A percentile compares a stretch with the other conserved stretches of the same genome.
These are phyloP conservation scores for Boletus tylopilopsis DNA, from an alignment of 768 basidiomycete genomes.

Conservation along the genomic window DNA sequence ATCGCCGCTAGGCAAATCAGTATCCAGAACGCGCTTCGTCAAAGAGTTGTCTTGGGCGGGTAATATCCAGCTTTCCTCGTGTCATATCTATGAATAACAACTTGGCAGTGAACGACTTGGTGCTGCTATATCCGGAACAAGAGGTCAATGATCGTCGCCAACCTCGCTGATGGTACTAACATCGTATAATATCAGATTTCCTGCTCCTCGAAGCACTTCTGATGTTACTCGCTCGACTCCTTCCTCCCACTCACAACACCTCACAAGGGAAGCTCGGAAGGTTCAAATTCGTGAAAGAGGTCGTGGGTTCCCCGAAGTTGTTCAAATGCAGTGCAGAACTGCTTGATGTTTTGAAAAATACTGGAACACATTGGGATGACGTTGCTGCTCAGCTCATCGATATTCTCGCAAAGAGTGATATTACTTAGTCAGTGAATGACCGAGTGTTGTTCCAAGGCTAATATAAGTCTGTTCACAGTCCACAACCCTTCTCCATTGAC, in stretches of 20 bases:
- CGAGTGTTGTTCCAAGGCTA: background rate
- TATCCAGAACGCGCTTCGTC: conserved; percentile 47
- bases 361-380: conserved; percentile 50
- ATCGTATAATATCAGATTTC: conserved; percentile 39
- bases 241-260: conserved; percentile 43
- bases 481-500: conserved; percentile 52
- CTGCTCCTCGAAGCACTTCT: conserved; percentile 55
- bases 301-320: conserved; percentile 40
- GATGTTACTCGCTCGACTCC: conserved; percentile 51
- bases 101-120: conserved; percentile 44
- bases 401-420: conserved; percentile 41
- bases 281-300: conserved; percentile 46
- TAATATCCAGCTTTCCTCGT: conserved; percentile 20
- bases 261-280: conserved; percentile 36
- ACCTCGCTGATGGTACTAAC: background rate
- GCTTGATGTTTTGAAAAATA: conserved; percentile 38
- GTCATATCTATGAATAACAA: background rate
- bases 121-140: conserved; percentile 42
- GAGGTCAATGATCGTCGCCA: conserved; percentile 38
- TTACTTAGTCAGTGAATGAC: conserved; percentile 43
- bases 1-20: conserved; percentile 36
- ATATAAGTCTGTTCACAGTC: conserved; percentile 35
- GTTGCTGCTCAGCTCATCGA: conserved; percentile 46
- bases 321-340: conserved; percentile 39
- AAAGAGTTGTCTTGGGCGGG: conserved; percentile 47